phyloP scores from a whole-genome alignment of 2,329 filamentous ascomycete genomes.

The Sclerotinia subarctica region DNA sequence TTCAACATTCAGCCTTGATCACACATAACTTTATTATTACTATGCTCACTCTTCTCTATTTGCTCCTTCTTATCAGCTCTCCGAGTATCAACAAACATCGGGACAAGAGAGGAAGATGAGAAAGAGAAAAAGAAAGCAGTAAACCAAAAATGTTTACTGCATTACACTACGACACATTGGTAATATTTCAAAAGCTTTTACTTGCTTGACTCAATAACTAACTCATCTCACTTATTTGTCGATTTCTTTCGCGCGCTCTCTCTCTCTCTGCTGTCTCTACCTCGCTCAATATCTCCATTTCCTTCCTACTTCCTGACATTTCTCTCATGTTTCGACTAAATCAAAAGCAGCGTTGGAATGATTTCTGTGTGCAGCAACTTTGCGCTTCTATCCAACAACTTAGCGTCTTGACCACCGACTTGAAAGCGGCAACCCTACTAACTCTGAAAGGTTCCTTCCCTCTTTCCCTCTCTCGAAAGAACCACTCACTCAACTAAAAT shows the following conservation, averaged over 20 bases:
- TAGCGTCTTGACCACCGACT: constrained; percentile 15
- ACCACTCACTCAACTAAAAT: constrained; percentile 18
- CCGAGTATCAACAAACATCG: background rate
- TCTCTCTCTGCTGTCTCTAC: background rate
- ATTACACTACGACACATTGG: background rate
- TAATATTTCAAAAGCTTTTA: background rate
- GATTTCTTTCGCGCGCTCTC: too few relatives aligned
- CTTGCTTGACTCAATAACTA: background rate
- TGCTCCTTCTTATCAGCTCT: background rate
- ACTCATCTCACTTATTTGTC: background rate
- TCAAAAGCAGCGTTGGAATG: constrained; percentile 16
- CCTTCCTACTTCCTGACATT: background rate
- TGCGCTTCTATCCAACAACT: constrained; percentile 10
- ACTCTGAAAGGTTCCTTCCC: constrained; percentile 17
- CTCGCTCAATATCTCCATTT: background rate
- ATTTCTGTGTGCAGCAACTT: constrained; percentile 12
- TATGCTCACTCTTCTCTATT: background rate
- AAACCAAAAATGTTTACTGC: background rate
- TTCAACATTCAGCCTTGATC: constrained; percentile 11
- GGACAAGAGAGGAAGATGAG: background rate
- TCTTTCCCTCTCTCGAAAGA: constrained; percentile 16
- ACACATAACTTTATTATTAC: background rate
- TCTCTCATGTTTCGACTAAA: background rate
- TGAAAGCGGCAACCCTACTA: constrained; percentile 20
- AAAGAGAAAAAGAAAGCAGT: background rate